Conservation (phyloP, 2,329 filamentous ascomycete genomes). For the Celoporthe dispersa region DNA sequence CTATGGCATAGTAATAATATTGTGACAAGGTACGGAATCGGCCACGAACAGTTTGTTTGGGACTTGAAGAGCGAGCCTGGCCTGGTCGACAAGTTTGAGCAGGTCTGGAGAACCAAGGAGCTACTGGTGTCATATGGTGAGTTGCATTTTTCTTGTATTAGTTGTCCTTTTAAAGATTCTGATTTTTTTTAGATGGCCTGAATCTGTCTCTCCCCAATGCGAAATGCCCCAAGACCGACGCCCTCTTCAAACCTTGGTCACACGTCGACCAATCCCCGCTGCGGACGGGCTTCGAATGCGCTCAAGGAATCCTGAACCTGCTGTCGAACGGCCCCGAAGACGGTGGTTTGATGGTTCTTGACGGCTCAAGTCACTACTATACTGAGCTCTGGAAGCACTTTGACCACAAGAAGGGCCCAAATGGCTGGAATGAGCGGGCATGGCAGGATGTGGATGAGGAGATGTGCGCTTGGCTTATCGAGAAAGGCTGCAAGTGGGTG, state of each 20-base stretch:
- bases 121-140: slow-evolving; percentile 55
- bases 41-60: slow-evolving; percentile 56
- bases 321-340: slow-evolving; percentile 50
- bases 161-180: no score
- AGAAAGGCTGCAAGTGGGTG: slow-evolving; percentile 38
- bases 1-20: no score
- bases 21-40: slow-evolving; percentile 51
- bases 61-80: slow-evolving; percentile 51
- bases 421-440: slow-evolving; percentile 37
- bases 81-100: slow-evolving; percentile 50
- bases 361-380: slow-evolving; percentile 31
- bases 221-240: no score
- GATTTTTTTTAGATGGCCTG: slow-evolving; percentile 52
- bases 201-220: slow-evolving; percentile 35
- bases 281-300: slow-evolving; percentile 52
- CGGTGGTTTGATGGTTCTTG: slow-evolving; percentile 48
- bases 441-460: slow-evolving; percentile 43
- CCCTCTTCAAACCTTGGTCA: slow-evolving; percentile 43
- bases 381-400: slow-evolving; percentile 43
- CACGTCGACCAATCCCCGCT: slow-evolving; percentile 51
- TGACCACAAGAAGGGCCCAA: slow-evolving; percentile 39
- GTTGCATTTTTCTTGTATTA: no score
- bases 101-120: slow-evolving; percentile 50
- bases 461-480: slow-evolving; percentile 43
- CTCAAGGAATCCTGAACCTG: slow-evolving; percentile 51